A percentile compares a stretch with the other conserved stretches of the same genome.
Conservation (phyloP, 441 rosid species). For the Pelargonium cotyledonis region DNA sequence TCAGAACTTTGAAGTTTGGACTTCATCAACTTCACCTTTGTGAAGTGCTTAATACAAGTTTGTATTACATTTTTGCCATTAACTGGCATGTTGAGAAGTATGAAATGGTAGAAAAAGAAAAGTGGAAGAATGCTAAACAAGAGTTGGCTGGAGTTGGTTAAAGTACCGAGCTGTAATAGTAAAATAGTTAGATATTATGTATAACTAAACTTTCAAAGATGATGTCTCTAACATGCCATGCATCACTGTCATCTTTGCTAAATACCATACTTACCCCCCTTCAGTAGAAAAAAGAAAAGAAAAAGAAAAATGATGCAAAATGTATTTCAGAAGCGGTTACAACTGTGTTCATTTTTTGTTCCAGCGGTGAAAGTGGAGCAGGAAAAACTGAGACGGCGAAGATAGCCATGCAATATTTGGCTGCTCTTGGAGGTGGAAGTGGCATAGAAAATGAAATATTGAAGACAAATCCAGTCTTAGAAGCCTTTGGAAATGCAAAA, state of each 20-base stretch:
- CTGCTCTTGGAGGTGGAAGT: slow-evolving; percentile 99
- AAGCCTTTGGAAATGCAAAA: slow-evolving; percentile 99
- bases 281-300: no score
- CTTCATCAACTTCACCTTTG: no score
- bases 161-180: neutral
- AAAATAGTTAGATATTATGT: neutral
- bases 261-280: neutral
- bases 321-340: neutral
- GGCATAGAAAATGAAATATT: slow-evolving; percentile 96
- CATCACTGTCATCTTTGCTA: neutral
- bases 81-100: no score
- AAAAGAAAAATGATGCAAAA: neutral
- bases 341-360: slow-evolving; percentile 26
- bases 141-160: neutral
- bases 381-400: slow-evolving; percentile 99
- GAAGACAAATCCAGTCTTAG: slow-evolving; percentile 93
- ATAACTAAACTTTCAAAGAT: neutral
- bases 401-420: slow-evolving; percentile 99
- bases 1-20: no score
- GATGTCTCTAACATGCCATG: neutral
- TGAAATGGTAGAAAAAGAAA: neutral
- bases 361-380: slow-evolving; percentile 99
- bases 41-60: no score
- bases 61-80: no score
- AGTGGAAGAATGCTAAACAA: neutral